Percentiles rank a stretch among this genome's conserved stretches.
phyloP scores from a whole-genome alignment of 805 yeast genomes.

The Hermanozyma aechmeae region DNA sequence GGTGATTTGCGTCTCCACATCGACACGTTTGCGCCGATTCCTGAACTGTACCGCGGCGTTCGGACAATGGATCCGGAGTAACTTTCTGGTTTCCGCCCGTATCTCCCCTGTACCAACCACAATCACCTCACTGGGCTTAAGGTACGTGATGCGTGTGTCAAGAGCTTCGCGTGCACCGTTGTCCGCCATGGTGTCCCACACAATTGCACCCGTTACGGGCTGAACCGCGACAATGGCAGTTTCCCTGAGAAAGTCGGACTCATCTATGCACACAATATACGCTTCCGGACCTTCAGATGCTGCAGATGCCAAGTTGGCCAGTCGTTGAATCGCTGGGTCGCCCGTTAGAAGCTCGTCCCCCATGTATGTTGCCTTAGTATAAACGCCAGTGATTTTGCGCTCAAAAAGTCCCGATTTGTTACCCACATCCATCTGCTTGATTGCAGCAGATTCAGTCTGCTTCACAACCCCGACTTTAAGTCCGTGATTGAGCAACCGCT shows the following conservation, averaged over 20 bases:
- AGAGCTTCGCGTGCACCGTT: conserved; percentile 46
- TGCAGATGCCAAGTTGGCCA: too few species aligned
- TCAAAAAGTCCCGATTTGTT: conserved; percentile 46
- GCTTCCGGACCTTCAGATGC: too few species aligned
- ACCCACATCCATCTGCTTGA: conserved; percentile 48
- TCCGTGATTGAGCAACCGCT: conserved; percentile 62
- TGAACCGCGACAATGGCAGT: conserved; percentile 52
- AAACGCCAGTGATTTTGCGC: conserved; percentile 60
- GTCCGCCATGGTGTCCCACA: conserved; percentile 66
- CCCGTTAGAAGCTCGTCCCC: conserved; percentile 36
- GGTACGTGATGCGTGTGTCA: conserved; percentile 64
- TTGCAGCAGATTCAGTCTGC: conserved; percentile 74
- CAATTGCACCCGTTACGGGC: conserved; percentile 65
- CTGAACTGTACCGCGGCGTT: too few species aligned
- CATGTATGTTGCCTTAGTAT: conserved; percentile 77
- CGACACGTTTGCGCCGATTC: too few species aligned
- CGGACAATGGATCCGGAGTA: too few species aligned
- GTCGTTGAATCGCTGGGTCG: conserved; percentile 9
- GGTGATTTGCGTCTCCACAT: too few species aligned
- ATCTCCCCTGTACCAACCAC: conserved; percentile 22
- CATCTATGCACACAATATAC: conserved; percentile 38
- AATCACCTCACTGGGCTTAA: conserved; percentile 71
- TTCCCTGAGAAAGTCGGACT: conserved; percentile 5
- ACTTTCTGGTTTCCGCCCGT: too few species aligned
- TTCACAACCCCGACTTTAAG: conserved; percentile 80